Percentiles rank a stretch among this genome's conserved stretches.
phyloP scores from a whole-genome alignment of 805 yeast species.

The Yarrowia sp. region DNA sequence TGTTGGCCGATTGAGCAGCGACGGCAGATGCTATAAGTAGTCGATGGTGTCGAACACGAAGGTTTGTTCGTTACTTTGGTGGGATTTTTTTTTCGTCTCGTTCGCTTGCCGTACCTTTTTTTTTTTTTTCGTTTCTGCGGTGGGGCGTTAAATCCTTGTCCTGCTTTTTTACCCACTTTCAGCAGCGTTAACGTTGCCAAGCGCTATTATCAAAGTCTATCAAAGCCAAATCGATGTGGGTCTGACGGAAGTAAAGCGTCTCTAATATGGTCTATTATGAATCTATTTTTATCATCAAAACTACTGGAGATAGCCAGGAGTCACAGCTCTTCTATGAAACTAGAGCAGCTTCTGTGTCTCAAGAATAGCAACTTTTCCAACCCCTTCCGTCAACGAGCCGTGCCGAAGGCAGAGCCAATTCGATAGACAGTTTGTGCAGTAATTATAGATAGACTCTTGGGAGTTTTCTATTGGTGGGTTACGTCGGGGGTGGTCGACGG shows the following conservation, averaged over 20 bases:
- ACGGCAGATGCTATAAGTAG: background rate
- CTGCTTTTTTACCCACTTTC: background rate
- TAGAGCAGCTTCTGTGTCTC: background rate
- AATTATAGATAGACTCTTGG: background rate
- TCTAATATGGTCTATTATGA: background rate
- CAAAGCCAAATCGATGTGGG: background rate
- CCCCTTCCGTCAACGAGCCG: background rate
- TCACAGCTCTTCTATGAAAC: background rate
- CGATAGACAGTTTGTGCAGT: background rate
- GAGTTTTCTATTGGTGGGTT: background rate
- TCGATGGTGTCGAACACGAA: background rate
- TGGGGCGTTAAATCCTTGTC: background rate
- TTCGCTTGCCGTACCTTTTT: background rate
- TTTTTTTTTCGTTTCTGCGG: background rate
- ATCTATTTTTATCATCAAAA: background rate
- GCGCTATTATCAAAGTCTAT: slow-evolving; percentile 24
- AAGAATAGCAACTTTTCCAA: background rate
- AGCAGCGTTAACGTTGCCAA: slow-evolving; percentile 7
- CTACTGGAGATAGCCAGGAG: background rate
- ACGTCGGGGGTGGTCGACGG: too few species aligned
- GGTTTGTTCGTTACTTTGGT: too few species aligned
- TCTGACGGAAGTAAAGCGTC: background rate
- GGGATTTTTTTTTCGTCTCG: background rate
- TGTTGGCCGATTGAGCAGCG: background rate
- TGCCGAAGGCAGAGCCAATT: background rate